Evolutionary conservation across 192 early-diverging fungal genomes (phyloP), one percentile per base, ranked within the genome.

Genomic region (Paraglomus brasilianum): DNA sequence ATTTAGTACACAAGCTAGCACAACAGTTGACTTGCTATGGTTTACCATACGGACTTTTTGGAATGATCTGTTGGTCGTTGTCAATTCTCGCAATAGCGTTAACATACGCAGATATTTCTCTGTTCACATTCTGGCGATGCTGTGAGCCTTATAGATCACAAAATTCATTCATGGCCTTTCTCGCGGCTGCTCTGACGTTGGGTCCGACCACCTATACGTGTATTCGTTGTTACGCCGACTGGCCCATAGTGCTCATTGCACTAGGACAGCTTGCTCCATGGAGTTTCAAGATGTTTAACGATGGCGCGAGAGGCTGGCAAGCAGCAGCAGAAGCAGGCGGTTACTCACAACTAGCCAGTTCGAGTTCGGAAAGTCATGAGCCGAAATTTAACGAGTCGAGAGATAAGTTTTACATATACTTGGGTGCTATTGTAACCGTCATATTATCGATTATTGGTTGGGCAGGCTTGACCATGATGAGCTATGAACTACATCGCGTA

Each of bases 11-110:
- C 13, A 41, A 24, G 24, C 15, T 60, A 60, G 36, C 21, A 60
- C 13, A 48, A 24, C 14, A 49, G 15, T 14, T n/a, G 14, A 22
- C 24, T 6, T 46, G 62, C 21, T 65, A 65, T 48, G 46, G 45
- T 36, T 49, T 65, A n/a, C 62, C 62, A 36, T 65, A 65, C 49
- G 62, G 62, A 38, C 11, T 30, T 5, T 65, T 47, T 9, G 62
- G 62, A 36, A 36, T 49, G 24, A 19, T 36, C 1, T 9, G 46
- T 7, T 65, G 62, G 62, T 5, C 39, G 1, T 10, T 48, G n/a
- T 13, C 47, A 8, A 14, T 48, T 49, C 7, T 65, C 21, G 17
- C 62, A 2, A 65, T 41, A 4, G 1, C 49, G 8, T 41, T 47
- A 47, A 49, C 46, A 65, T 65, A 49, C 19, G 46, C 22, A 13